A percentile compares a stretch with the other conserved stretches of the same genome.
Evolutionary conservation across 192 early-diverging fungal genomes (phyloP).

Genomic region (Mortierella hygrophila): DNA sequence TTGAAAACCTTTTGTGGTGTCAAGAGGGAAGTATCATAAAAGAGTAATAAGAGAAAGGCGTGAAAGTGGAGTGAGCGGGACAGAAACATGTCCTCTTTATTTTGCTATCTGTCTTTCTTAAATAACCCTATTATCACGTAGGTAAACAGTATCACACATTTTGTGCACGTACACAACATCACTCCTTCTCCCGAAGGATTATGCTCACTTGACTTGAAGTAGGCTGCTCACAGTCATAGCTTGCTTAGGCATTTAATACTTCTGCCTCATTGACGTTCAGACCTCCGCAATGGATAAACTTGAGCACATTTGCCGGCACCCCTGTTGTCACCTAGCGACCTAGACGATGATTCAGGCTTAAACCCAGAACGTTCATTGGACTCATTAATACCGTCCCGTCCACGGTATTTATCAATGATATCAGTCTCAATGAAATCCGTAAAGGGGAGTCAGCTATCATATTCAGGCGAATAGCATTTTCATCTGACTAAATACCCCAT

Average conservation of each 20-base stretch:
- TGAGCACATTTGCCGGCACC: background rate
- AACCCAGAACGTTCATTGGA: background rate
- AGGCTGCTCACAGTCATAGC: background rate
- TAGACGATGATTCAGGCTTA: background rate
- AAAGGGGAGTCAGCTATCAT: background rate
- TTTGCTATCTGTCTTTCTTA: background rate
- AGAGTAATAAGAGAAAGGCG: no score
- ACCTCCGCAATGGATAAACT: background rate
- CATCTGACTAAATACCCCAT: background rate
- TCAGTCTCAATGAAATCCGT: background rate
- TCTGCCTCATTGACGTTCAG: background rate
- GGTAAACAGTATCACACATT: background rate
- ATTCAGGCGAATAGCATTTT: background rate
- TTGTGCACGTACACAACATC: background rate
- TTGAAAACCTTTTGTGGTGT: no score
- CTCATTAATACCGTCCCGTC: background rate
- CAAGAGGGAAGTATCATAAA: no score
- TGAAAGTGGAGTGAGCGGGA: background rate
- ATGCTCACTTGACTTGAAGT: background rate
- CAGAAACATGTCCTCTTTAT: background rate
- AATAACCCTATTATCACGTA: background rate
- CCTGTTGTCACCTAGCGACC: background rate
- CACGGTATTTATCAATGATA: background rate
- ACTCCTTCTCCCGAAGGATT: no score
- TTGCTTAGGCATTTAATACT: background rate